Base-by-base conservation (phyloP, 2,329 filamentous ascomycete species). In the Hymenoscyphus fraxineus region DNA sequence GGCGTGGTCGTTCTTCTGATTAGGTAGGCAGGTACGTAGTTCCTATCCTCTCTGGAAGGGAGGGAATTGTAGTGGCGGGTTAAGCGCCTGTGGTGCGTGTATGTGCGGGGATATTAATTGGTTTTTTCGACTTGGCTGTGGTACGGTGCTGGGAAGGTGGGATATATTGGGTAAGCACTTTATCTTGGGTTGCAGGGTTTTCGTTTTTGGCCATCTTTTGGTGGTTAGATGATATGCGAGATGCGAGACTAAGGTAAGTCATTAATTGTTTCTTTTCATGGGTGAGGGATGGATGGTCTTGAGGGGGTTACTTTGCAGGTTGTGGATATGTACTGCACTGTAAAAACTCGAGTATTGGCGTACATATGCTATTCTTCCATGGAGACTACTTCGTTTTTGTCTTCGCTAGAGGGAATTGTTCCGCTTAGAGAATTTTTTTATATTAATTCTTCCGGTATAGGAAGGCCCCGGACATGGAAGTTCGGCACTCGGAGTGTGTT, bases 121-220 rank as follows among this genome's bases (percentile, higher is more conserved):
- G 35, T 10, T 27, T 6, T 54, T 51, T 54, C 10, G 4, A 54
- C 47, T 54, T 54, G 47, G 22, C 13, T 10, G 47, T 51, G 19
- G 44, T 19, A 10, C 16, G 44, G n/a, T 19, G 41, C 7, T 51
- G n/a, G n/a, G 44, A 54, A 3, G 47, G 19, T 27, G 19, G n/a
- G 22, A 54, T 54, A 54, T 54, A 54, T 54, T 13, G 12, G 22
- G 47, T 54, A 22, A 54, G 47, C 47, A 54, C 47, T 54, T 54
- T 54, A 54, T 54, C 47, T 54, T 54, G 22, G 47, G 13, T 54
- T 27, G 10, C 47, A 22, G 13, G 47, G 47, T 10, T 51, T 22
- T 27, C 6, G 35, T 35, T 35, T 35, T 35, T 35, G 35, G 35
- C 9, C 9, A 35, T 6, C 35, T 47, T 54, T 54, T 31, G 13